Evolutionary conservation across 2,329 filamentous ascomycete genomes (phyloP).

Genomic region (Pseudogymnoascus sp.): DNA sequence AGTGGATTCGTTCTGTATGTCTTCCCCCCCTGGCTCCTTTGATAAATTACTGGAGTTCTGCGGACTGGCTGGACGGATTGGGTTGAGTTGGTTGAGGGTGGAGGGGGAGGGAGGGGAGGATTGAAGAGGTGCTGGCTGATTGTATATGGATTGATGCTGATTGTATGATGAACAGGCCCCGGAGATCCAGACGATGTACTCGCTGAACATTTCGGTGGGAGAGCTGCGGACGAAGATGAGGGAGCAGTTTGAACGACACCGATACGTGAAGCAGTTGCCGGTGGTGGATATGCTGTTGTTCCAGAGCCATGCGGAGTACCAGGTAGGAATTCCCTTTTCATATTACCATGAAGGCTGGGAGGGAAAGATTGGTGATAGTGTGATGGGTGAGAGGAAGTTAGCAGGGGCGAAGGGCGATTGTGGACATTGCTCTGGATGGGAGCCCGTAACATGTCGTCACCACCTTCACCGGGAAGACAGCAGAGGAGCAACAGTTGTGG

Average conservation of each 20-base stretch:
- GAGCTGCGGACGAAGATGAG: slow-evolving; percentile 85
- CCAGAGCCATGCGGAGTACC: slow-evolving; percentile 87
- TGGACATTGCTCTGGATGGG: neutral
- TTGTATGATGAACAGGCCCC: slow-evolving; percentile 56
- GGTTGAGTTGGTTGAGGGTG: neutral
- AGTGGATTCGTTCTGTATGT: slow-evolving; percentile 94
- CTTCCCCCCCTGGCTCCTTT: slow-evolving; percentile 12
- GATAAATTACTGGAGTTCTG: neutral
- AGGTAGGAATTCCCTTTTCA: slow-evolving; percentile 47
- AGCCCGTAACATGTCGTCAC: neutral
- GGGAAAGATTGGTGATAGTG: neutral
- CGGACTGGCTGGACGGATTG: neutral
- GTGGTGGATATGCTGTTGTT: slow-evolving; percentile 84
- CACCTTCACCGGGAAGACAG: neutral
- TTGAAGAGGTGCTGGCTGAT: neutral
- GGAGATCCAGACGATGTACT: slow-evolving; percentile 97
- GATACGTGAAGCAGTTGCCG: slow-evolving; percentile 81
- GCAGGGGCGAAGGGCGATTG: neutral
- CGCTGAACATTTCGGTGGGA: slow-evolving; percentile 78
- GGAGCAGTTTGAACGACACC: slow-evolving; percentile 92
- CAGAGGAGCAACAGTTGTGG: neutral
- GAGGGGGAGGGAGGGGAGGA: neutral
- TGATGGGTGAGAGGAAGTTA: neutral
- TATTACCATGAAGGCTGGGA: neutral
- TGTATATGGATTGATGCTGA: slow-evolving; percentile 15